Evolutionary conservation across 2,329 filamentous ascomycete genomes (phyloP).

Genomic region (Penicillium decumbens): DNA sequence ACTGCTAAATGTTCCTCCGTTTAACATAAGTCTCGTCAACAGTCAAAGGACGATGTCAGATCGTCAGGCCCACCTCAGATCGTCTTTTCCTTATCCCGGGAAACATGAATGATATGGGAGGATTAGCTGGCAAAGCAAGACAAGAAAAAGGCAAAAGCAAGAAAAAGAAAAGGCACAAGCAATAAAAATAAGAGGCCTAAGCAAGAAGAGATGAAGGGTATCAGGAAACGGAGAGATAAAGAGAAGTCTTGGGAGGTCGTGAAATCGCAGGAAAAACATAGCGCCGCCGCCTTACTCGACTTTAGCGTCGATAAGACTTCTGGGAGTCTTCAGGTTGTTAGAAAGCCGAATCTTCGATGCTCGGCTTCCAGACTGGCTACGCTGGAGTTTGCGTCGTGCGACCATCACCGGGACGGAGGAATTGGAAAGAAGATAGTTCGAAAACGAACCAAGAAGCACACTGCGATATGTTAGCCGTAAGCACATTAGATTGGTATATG

Average conservation of each 20-base stretch:
- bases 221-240: not conserved
- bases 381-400: conserved; percentile 80
- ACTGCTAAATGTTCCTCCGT: too few relatives aligned
- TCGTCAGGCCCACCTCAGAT: too few relatives aligned
- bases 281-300: conserved; percentile 55
- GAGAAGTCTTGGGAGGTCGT: not conserved
- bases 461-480: conserved; percentile 44
- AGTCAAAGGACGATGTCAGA: too few relatives aligned
- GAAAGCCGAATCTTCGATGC: conserved; percentile 66
- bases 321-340: conserved; percentile 73
- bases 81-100: too few relatives aligned
- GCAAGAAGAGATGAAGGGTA: not conserved
- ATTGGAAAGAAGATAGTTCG: conserved; percentile 95
- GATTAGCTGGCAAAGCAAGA: too few relatives aligned
- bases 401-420: conserved; percentile 98
- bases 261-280: not conserved
- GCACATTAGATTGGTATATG: not conserved
- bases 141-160: not conserved
- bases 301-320: conserved; percentile 66
- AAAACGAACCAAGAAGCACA: conserved; percentile 91
- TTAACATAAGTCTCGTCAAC: too few relatives aligned
- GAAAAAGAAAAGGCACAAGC: not conserved
- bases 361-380: conserved; percentile 72
- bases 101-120: too few relatives aligned
- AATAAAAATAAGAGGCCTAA: not conserved